Evolutionary conservation across 225 moss, liverwort and hornwort genomes (phyloP), one percentile per base, ranked within the genome.

Genomic region (Polytrichum formosum): DNA sequence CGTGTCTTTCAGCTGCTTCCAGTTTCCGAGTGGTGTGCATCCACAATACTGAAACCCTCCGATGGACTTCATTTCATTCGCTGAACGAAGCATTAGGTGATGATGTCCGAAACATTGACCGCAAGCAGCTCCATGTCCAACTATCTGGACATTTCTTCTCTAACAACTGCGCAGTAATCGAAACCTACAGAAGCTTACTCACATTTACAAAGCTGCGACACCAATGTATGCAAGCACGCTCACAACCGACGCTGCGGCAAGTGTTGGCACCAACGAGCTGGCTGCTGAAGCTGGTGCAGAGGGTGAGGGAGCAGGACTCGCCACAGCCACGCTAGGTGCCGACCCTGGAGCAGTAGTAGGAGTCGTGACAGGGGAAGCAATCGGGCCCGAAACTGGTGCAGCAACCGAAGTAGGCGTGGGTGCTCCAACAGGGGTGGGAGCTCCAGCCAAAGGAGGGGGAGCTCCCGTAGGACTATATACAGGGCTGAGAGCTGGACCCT

Each of bases 341-440:
- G 58, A 59, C n/a, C 58, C 58, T 59, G 58, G 58, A 59, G 58
- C 20, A 23, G 23, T 6, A 21, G n/a, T 59, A 20, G 58, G 58
- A 59, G 56, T 19, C 20, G 19, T n/a, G 56, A 7, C 56, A 19
- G 58, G 58, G 21, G 58, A 59, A 8, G 20, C 6, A 20, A 23
- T 8, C 23, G 58, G 58, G 58, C 5, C 16, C 9, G n/a, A 20
- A 59, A 59, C 58, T 59, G 58, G 58, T 59, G 58, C 6, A 23
- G 58, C n/a, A 23, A 23, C n/a, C 58, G 58, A 59, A 59, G 58
- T 13, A 59, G 58, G 23, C n/a, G 58, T 59, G 58, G 58, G 58
- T 59, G 58, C 58, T 59, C n/a, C n/a, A 59, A 59, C 58, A 59
- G 58, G 58, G 58, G n/a, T 23, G 58, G n/a, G n/a, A 59, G 58